Percentiles rank a stretch among this genome's conserved stretches.
Evolutionary conservation across 228 moss, liverwort and hornwort genomes (phyloP).

Genomic region (Sphagnum magellanicum): DNA sequence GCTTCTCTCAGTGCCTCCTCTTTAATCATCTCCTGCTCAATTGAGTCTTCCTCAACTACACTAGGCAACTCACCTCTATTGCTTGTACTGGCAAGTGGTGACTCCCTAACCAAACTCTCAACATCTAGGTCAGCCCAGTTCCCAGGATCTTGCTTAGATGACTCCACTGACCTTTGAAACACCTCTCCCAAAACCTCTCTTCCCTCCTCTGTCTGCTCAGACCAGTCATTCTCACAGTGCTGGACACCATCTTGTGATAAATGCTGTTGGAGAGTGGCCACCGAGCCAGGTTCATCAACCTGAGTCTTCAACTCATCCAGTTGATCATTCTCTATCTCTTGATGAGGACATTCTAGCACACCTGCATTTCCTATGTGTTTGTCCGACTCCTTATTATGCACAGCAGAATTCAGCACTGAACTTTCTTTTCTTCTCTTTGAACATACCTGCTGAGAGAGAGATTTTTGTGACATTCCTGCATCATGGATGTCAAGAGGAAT

Average conservation of each 20-base stretch:
- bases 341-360: too few relatives aligned
- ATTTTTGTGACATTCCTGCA: too few relatives aligned
- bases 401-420: too few relatives aligned
- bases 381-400: too few relatives aligned
- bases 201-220: background rate
- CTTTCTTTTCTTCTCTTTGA: too few relatives aligned
- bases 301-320: too few relatives aligned
- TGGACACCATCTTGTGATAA: background rate
- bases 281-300: background rate
- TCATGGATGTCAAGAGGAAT: too few relatives aligned
- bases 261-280: background rate
- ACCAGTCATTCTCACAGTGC: background rate
- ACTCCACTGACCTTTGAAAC: too few relatives aligned
- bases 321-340: too few relatives aligned
- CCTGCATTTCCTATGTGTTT: too few relatives aligned
- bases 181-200: background rate
- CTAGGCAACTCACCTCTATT: background rate
- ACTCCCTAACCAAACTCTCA: background rate
- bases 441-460: too few relatives aligned
- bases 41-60: background rate
- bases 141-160: background rate
- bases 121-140: background rate
- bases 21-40: background rate
- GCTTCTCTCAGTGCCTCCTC: background rate
- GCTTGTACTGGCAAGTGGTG: background rate